Evolutionary conservation across 371 early-diverging fungal species (phyloP).

Genomic region (Mucor saturninus): DNA sequence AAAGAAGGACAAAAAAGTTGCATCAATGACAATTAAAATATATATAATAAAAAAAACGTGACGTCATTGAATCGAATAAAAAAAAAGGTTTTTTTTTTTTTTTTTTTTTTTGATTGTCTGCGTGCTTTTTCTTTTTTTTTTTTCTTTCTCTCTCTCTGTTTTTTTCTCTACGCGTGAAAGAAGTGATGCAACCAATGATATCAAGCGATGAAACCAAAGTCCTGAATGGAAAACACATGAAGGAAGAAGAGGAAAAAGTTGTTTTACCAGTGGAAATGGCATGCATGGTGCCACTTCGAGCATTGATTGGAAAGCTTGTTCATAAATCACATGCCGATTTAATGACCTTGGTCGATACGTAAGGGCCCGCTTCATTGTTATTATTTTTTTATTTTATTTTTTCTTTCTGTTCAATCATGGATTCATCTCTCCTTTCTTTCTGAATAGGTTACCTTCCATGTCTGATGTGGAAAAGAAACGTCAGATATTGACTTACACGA

Average conservation of each 20-base stretch:
- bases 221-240: constrained; percentile 1
- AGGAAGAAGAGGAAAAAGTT: constrained; percentile 29
- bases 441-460: constrained; percentile 61
- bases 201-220: constrained; percentile 17
- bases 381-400: neutral
- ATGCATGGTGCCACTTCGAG: constrained; percentile 62
- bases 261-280: constrained; percentile 56
- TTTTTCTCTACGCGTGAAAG: neutral
- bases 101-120: neutral
- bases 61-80: neutral
- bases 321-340: constrained; percentile 62
- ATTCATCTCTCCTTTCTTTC: neutral
- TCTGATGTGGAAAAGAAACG: constrained; percentile 62
- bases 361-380: constrained; percentile 25
- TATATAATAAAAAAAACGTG: neutral
- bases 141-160: too few species aligned
- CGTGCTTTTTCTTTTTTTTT: neutral
- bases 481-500: constrained; percentile 62
- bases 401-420: neutral
- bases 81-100: neutral
- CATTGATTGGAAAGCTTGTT: constrained; percentile 62
- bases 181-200: constrained; percentile 24
- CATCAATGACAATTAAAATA: neutral
- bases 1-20: neutral
- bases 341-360: constrained; percentile 64